Conservation (phyloP, 176 grass and related monocot species). For the Luzula sylvatica region DNA sequence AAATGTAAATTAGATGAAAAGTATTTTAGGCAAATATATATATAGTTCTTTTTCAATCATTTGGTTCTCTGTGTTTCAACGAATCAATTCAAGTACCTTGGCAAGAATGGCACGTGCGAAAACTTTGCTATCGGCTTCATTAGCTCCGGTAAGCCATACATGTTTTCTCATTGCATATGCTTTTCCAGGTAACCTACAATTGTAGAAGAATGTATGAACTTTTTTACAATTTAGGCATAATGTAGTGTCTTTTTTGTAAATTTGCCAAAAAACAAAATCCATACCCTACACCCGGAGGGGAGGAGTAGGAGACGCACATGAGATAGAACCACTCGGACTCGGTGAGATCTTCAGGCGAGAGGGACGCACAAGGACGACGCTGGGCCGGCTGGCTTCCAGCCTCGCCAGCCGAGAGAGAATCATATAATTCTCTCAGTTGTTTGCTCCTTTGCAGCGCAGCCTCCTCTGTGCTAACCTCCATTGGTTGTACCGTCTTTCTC, state of each 20-base stretch:
- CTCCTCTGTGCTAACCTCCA: constrained; percentile 31
- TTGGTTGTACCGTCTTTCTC: constrained; percentile 59
- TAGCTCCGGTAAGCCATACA: constrained; percentile 74
- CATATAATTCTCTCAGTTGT: constrained; percentile 73
- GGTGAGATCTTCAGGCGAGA: constrained; percentile 86
- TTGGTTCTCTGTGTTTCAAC: neutral
- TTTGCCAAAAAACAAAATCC: neutral
- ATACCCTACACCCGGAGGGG: constrained; percentile 61
- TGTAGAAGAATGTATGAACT: no score
- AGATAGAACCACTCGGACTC: constrained; percentile 98
- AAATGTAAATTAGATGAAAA: neutral
- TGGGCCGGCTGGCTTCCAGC: neutral
- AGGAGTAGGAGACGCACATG: constrained; percentile 83
- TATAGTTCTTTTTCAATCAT: no score
- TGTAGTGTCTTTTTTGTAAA: no score
- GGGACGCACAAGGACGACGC: constrained; percentile 44
- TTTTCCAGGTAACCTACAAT: constrained; percentile 77
- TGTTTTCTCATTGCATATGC: constrained; percentile 44
- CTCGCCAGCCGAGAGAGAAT: constrained; percentile 43
- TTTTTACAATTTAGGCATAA: no score
- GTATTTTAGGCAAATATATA: no score
- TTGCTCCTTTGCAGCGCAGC: constrained; percentile 44
- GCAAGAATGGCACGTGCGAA: constrained; percentile 90
- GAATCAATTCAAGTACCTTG: constrained; percentile 41
- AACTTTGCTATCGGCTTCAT: constrained; percentile 64